A percentile compares a stretch with the other conserved stretches of the same genome.
Evolutionary conservation across 2,329 filamentous ascomycete species (phyloP).

Genomic region (Calycina marina): DNA sequence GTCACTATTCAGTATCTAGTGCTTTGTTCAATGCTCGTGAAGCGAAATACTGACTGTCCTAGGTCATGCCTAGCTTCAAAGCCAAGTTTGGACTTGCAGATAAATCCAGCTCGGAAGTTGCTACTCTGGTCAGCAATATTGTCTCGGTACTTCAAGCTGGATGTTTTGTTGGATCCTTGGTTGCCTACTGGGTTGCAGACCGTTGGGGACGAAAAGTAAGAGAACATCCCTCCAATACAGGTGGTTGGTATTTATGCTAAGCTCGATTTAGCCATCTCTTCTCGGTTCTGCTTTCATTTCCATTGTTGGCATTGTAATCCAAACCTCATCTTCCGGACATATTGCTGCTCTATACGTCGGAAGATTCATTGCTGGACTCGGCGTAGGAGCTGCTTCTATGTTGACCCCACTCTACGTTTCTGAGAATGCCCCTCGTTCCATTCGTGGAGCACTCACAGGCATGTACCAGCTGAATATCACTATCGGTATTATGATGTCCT

Average conservation of each 20-base stretch:
- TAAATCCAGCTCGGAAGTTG: not conserved
- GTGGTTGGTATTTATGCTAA: constrained; percentile 1
- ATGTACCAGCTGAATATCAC: constrained; percentile 35
- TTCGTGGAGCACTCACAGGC: constrained; percentile 34
- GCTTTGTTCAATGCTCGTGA: too few relatives aligned
- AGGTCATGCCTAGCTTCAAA: not conserved
- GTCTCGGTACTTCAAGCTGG: constrained; percentile 48
- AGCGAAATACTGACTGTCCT: not conserved
- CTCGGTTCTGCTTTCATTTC: constrained; percentile 42
- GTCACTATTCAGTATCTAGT: too few relatives aligned
- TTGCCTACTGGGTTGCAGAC: constrained; percentile 28
- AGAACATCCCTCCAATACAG: not conserved
- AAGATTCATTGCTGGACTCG: constrained; percentile 36
- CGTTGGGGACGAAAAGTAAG: constrained; percentile 17
- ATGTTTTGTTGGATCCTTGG: constrained; percentile 48
- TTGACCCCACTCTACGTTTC: constrained; percentile 23
- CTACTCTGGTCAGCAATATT: not conserved
- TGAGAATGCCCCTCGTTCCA: constrained; percentile 35
- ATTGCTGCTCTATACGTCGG: constrained; percentile 52
- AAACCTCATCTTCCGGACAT: constrained; percentile 44
- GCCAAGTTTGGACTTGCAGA: not conserved
- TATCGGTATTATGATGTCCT: constrained; percentile 25
- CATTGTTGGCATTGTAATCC: constrained; percentile 47
- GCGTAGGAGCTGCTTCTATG: constrained; percentile 34
- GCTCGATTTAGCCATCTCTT: constrained; percentile 24